A percentile compares a stretch with the other conserved stretches of the same genome.
Conservation (phyloP, 306 rosid species). For the Gleditsia sinensis region DNA sequence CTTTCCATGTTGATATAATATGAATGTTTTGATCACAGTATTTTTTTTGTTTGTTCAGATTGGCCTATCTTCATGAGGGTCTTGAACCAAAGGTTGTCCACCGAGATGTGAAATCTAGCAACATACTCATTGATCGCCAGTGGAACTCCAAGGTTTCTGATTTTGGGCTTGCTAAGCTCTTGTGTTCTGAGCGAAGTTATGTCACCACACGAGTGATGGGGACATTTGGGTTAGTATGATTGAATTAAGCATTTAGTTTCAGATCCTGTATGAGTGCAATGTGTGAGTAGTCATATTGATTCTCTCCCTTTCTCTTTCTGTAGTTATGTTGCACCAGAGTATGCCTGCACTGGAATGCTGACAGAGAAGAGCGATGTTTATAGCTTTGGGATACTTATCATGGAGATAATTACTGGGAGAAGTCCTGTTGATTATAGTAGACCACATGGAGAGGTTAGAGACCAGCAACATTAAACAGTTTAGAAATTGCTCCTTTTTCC, state of each 20-base stretch:
- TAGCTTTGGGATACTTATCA: constrained; percentile 94
- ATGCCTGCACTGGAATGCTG: constrained; percentile 98
- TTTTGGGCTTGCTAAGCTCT: constrained; percentile 97
- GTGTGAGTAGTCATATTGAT: background rate
- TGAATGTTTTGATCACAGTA: constrained; percentile 29
- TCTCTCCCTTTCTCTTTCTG: constrained; percentile 34
- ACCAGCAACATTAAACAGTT: background rate
- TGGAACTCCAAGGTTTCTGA: constrained; percentile 97
- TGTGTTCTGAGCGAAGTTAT: constrained; percentile 80
- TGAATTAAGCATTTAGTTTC: constrained; percentile 2
- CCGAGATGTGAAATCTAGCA: constrained; percentile 94
- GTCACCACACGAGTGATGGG: constrained; percentile 99
- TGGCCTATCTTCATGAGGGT: constrained; percentile 99
- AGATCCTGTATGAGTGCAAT: background rate
- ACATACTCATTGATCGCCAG: constrained; percentile 86
- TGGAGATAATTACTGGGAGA: constrained; percentile 92
- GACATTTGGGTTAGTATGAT: constrained; percentile 88
- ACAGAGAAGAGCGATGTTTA: constrained; percentile 94
- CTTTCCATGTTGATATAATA: constrained; percentile 16
- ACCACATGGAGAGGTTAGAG: constrained; percentile 89
- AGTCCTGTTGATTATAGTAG: constrained; percentile 89
- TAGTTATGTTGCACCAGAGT: constrained; percentile 99
- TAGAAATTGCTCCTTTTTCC: background rate
- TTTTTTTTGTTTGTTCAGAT: constrained; percentile 50
- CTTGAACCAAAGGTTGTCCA: constrained; percentile 99